These are phyloP conservation scores for Serendipita sp. DNA, from an alignment of 768 basidiomycete genomes.

Conservation along the genomic window DNA sequence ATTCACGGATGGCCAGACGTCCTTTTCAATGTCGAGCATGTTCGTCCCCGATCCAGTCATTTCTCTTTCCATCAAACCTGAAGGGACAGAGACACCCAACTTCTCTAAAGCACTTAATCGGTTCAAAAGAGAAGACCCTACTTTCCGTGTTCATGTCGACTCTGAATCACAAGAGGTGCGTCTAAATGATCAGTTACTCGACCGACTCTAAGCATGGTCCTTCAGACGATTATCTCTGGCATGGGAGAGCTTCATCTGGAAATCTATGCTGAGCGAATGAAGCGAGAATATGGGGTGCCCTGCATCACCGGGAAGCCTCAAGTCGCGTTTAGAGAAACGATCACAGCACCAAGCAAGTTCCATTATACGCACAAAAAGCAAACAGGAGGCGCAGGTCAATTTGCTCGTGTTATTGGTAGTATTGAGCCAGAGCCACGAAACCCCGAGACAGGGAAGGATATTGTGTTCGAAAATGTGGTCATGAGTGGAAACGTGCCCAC, in stretches of 20 bases:
- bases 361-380: conserved; percentile 96
- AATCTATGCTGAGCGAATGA: conserved; percentile 98
- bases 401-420: conserved; percentile 77
- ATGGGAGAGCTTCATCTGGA: conserved; percentile 99
- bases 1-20: conserved; percentile 84
- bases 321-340: conserved; percentile 92
- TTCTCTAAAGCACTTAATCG: conserved; percentile 94
- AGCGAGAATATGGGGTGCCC: conserved; percentile 87
- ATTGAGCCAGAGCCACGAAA: conserved; percentile 71
- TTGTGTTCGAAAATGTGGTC: conserved; percentile 71
- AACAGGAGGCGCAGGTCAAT: conserved; percentile 93
- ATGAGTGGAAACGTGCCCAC: conserved; percentile 87
- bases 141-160: conserved; percentile 95
- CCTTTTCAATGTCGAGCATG: conserved; percentile 96
- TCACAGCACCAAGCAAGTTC: conserved; percentile 70
- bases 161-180: conserved; percentile 80
- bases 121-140: conserved; percentile 98
- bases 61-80: conserved; percentile 83
- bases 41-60: conserved; percentile 98
- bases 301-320: conserved; percentile 91
- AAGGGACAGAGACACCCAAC: conserved; percentile 85
- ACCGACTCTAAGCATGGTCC: not conserved
- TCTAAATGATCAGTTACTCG: not conserved
- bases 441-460: conserved; percentile 64
- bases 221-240: conserved; percentile 91